Conservation (phyloP, 2,329 filamentous ascomycete genomes). For the Alternaria viburni region DNA sequence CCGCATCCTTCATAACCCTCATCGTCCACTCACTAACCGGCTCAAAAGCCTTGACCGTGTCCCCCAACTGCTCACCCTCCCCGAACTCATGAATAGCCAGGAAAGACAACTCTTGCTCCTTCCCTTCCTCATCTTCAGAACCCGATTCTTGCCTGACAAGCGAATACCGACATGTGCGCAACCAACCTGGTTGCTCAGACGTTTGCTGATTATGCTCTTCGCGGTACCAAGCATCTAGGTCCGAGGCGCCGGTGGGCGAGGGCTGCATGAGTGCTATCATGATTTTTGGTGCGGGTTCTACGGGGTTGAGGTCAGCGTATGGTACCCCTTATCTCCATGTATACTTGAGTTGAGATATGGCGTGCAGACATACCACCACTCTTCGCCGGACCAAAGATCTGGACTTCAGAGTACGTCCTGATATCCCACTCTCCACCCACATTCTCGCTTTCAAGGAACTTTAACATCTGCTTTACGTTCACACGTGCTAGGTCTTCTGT, state of each 20-base stretch:
- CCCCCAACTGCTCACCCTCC: conserved; percentile 32
- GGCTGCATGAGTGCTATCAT: conserved; percentile 41
- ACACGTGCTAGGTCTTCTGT: conserved; percentile 27
- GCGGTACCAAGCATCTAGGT: conserved; percentile 41
- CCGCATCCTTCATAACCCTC: conserved; percentile 27
- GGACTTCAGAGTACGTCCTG: background rate
- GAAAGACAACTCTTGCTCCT: conserved; percentile 22
- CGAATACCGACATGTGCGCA: conserved; percentile 31
- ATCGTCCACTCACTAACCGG: conserved; percentile 43
- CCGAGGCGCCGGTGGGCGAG: conserved; percentile 21
- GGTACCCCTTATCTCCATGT: background rate
- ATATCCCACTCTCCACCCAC: background rate
- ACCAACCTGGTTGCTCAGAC: conserved; percentile 36
- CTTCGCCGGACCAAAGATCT: background rate
- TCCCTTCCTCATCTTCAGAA: conserved; percentile 7
- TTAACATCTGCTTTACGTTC: conserved; percentile 21
- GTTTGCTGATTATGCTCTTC: conserved; percentile 44
- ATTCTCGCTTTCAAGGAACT: background rate
- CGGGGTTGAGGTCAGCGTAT: background rate
- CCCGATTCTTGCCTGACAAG: conserved; percentile 14
- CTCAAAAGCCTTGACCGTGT: conserved; percentile 33
- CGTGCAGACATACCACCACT: background rate
- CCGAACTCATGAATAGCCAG: conserved; percentile 42
- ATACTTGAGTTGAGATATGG: background rate
- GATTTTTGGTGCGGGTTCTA: conserved; percentile 1